Percentiles rank a stretch among this genome's conserved stretches.
Evolutionary conservation across 108 stramenopile species (phyloP).

Genomic region (Cafeteria roenbergensis): DNA sequence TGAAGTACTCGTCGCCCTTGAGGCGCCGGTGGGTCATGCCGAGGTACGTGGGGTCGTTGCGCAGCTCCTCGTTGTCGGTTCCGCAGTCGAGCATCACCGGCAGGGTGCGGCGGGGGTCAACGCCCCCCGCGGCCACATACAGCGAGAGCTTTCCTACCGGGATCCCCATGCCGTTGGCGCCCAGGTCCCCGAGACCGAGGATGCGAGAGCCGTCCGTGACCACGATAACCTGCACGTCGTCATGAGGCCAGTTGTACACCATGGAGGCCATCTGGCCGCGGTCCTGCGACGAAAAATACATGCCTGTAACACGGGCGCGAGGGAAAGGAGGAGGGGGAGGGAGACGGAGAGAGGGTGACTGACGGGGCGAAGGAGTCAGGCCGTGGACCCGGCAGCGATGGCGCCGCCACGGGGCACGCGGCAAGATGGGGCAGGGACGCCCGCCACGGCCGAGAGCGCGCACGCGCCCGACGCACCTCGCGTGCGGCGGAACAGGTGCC

Average conservation of each 20-base stretch:
- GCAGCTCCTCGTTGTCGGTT: slow-evolving; percentile 81
- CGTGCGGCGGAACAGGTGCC: too few relatives aligned
- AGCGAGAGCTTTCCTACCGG: slow-evolving; percentile 77
- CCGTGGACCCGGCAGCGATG: too few relatives aligned
- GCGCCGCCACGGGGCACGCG: too few relatives aligned
- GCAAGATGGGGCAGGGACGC: too few relatives aligned
- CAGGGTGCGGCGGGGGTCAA: slow-evolving; percentile 82
- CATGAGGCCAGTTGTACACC: slow-evolving; percentile 89
- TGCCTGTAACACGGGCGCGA: slow-evolving; percentile 73
- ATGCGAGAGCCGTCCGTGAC: slow-evolving; percentile 91
- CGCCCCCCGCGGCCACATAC: slow-evolving; percentile 94
- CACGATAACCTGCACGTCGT: slow-evolving; percentile 81
- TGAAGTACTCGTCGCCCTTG: slow-evolving; percentile 58
- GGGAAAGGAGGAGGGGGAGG: slow-evolving; percentile 52
- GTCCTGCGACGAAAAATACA: slow-evolving; percentile 83
- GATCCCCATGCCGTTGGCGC: slow-evolving; percentile 89
- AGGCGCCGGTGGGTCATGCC: slow-evolving; percentile 67
- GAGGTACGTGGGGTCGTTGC: slow-evolving; percentile 73
- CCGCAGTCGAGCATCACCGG: slow-evolving; percentile 89
- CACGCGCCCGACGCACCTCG: too few relatives aligned
- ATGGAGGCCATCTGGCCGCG: slow-evolving; percentile 76
- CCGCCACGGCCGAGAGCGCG: too few relatives aligned
- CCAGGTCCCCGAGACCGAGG: slow-evolving; percentile 87
- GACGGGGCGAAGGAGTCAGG: not conserved
- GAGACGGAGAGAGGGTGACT: too few relatives aligned